Base-by-base conservation (phyloP, 1,284 basidiomycete genomes). In the Xerocomus nothofagi region DNA sequence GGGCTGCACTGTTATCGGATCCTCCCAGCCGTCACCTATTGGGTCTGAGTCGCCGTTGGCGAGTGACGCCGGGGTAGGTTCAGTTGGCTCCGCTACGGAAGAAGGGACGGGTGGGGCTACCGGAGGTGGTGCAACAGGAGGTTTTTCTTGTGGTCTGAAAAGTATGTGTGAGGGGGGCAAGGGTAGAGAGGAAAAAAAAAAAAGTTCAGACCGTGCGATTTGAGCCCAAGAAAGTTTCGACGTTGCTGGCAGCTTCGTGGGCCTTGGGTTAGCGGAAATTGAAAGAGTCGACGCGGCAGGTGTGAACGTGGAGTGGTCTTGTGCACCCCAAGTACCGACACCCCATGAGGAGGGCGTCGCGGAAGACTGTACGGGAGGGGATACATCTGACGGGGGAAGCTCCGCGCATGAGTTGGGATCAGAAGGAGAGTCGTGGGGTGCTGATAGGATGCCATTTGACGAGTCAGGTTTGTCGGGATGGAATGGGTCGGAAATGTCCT, bases 151-250 rank as follows among this genome's bases (percentile, higher is more conserved):
- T 26, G 51, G 55, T 39, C 65, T 67, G 24, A 12, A 2, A 31
- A 37, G 26, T 15, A 10, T 20, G 10, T 38, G 77, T 84, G 54
- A 47, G 43, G 32, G 33, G 14, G 17, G 39, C 30, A 26, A 2
- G 9, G 17, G 10, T 1, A 17, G 29, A 50, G 17, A 33, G 32
- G 11, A 32, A 45, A 38, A n/a, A n/a, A n/a, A 17, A 26, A 41
- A 18, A 29, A 31, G 17, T 40, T 73, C 77, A 17, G 64, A 84
- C 87, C 82, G 75, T 57, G 88, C 87, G 65, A 91, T 77, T 61
- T 91, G 84, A 20, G 88, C 88, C 87, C 88, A 89, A 33, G 88
- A 88, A 50, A 86, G 67, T 71, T 88, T 88, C 11, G 84, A 80
- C 11, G 81, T 84, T 29, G 81, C 80, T 40, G 85, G 84, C 7